Conservation (phyloP, 2,329 filamentous ascomycete genomes). For the Neurospora sp. region DNA sequence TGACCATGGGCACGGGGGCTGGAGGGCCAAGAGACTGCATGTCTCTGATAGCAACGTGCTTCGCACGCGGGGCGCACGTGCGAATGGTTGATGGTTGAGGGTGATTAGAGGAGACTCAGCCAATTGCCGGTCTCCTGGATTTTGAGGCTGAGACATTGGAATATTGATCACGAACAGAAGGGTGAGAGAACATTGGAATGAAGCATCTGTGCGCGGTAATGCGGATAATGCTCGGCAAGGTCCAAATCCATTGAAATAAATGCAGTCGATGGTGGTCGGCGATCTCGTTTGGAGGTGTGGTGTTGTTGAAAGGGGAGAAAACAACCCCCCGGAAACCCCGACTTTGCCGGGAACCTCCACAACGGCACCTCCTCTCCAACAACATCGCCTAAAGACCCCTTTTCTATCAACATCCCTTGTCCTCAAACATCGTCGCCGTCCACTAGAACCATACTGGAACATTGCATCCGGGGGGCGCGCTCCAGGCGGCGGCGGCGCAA, state of each 20-base stretch:
- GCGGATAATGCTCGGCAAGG: background rate
- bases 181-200: background rate
- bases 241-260: background rate
- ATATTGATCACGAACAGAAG: background rate
- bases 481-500: too few species aligned
- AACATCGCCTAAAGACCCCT: background rate
- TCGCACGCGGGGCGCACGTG: background rate
- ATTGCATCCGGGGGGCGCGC: background rate
- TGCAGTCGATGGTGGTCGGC: background rate
- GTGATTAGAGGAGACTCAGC: background rate
- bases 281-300: background rate
- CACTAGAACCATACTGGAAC: background rate
- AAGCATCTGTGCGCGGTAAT: background rate
- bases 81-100: background rate
- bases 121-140: background rate
- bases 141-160: background rate
- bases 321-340: background rate
- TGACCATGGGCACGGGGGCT: background rate
- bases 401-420: background rate
- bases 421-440: background rate
- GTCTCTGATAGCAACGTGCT: background rate
- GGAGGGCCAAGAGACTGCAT: background rate
- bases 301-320: background rate
- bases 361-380: background rate
- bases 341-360: background rate